Evolutionary conservation across 805 yeast genomes (phyloP), one percentile per base, ranked within the genome.

Genomic region (Barnettozyma siamensis): DNA sequence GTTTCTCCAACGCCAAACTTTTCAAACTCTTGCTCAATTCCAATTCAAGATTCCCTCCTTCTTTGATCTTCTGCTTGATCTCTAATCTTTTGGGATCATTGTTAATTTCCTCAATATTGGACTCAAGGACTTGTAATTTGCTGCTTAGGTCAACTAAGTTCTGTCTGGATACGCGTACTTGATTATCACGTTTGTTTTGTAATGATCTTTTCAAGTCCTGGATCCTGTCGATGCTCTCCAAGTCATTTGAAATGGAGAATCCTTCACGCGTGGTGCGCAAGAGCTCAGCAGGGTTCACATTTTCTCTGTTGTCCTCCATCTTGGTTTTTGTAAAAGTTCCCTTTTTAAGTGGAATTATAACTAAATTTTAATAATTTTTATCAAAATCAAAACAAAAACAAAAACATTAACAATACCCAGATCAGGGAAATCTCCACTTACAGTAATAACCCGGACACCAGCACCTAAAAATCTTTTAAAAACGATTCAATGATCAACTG

Each of bases 231-330:
- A 76, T 53, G 2, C 72, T 66, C 21, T 62, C 62, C 30, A 76
- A 49, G 46, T 77, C 82, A 1, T 75, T 72, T 47, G 72, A 72
- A 6, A 75, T 68, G 43, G 75, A 76, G 40, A 73, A 70, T n/a
- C 67, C 67, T 31, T 70, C 75, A 4, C 67, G 61, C 1, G 76
- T 66, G 24, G 68, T 63, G 40, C 64, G 59, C 17, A 73, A 54
- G 24, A 73, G 51, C 23, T 49, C 58, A 11, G 55, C 51, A 18
- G 44, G n/a, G n/a, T n/a, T n/a, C n/a, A n/a, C n/a, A n/a, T n/a
- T n/a, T n/a, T n/a, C n/a, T n/a, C n/a, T n/a, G n/a, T n/a, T n/a
- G n/a, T n/a, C n/a, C n/a, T n/a, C n/a, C n/a, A n/a, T n/a, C n/a
- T n/a, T n/a, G n/a, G n/a, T n/a, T n/a, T n/a, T n/a, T n/a, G n/a